Percentiles rank a stretch among this genome's conserved stretches.
These are phyloP conservation scores for Ciborinia camelliae DNA, from an alignment of 2,329 filamentous ascomycete genomes.

Conservation along the genomic window DNA sequence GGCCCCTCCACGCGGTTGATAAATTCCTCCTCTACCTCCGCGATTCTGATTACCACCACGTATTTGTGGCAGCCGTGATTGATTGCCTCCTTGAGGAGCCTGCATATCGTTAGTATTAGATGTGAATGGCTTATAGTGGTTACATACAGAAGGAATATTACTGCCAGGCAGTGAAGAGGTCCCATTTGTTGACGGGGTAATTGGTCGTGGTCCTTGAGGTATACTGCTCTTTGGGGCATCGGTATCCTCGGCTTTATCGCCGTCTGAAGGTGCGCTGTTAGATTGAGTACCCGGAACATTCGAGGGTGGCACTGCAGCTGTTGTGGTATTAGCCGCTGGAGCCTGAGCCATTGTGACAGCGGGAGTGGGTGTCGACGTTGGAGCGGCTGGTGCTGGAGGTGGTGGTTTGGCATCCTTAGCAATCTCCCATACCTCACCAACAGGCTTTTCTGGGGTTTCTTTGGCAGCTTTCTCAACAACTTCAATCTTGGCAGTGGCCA, in stretches of 20 bases:
- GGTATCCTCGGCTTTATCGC: constrained; percentile 23
- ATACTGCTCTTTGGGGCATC: constrained; percentile 22
- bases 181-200: constrained; percentile 26
- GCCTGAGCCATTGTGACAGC: not conserved
- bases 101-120: constrained; percentile 21
- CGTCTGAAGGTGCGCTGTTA: constrained; percentile 26
- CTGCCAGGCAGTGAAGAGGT: constrained; percentile 26
- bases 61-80: constrained; percentile 32
- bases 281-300: constrained; percentile 19
- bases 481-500: constrained; percentile 66
- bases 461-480: constrained; percentile 77
- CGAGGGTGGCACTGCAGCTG: not conserved
- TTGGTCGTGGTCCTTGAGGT: constrained; percentile 19
- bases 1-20: constrained; percentile 27
- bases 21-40: constrained; percentile 25
- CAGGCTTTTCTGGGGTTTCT: constrained; percentile 81
- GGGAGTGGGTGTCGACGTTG: constrained; percentile 15
- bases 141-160: constrained; percentile 34
- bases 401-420: constrained; percentile 64
- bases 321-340: not conserved
- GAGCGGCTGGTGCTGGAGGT: constrained; percentile 23
- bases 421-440: constrained; percentile 81
- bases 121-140: not conserved
- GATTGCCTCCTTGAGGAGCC: constrained; percentile 28
- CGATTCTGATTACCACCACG: constrained; percentile 30